Evolutionary conservation across 2,329 filamentous ascomycete genomes (phyloP).

Genomic region (Aspergillus oerlinghausenensis): DNA sequence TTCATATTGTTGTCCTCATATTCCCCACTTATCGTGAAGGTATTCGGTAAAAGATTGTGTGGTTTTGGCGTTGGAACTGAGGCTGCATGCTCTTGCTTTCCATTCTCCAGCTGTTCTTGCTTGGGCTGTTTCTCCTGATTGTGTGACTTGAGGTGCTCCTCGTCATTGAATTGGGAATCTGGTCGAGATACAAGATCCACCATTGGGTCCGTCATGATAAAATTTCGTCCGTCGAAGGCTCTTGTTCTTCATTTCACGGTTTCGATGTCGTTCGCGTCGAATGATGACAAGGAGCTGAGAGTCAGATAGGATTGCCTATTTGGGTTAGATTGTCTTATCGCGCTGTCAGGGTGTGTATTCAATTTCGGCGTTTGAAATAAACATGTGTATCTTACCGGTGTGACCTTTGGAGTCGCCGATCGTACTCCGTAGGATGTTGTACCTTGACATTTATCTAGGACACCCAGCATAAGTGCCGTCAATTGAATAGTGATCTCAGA

Average conservation of each 20-base stretch:
- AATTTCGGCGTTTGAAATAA: background rate
- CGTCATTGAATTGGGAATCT: background rate
- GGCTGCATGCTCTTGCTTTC: background rate
- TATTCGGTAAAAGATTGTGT: background rate
- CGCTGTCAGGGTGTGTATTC: background rate
- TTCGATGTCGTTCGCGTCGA: background rate
- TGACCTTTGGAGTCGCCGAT: background rate
- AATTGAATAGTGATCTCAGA: background rate
- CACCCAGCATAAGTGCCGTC: background rate
- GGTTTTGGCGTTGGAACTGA: background rate
- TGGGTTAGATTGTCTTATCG: background rate
- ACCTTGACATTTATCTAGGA: background rate
- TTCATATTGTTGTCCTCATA: background rate
- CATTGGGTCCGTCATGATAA: background rate
- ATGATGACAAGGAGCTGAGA: background rate
- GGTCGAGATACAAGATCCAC: background rate
- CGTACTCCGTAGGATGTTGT: background rate
- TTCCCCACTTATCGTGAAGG: background rate
- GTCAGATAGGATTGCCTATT: background rate
- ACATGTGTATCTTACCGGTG: background rate
- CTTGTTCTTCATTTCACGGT: background rate
- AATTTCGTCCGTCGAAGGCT: background rate
- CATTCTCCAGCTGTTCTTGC: background rate
- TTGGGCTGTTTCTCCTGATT: background rate
- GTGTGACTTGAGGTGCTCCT: background rate